phyloP scores from a whole-genome alignment of 805 yeast genomes.

The Sporopachydermia quercuum region DNA sequence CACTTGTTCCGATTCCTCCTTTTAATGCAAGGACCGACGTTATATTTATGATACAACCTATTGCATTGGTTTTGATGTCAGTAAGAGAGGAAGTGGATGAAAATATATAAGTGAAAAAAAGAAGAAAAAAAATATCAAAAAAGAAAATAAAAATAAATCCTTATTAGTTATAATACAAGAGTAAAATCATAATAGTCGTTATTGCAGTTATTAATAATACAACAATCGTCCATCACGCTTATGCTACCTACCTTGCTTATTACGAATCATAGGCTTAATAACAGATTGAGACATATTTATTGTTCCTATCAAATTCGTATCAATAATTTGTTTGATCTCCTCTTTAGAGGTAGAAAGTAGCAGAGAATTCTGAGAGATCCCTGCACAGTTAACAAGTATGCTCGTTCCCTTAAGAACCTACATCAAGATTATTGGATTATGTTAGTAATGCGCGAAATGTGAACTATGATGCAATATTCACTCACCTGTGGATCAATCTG shows the following conservation, averaged over 20 bases:
- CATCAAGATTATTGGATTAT: too few relatives aligned
- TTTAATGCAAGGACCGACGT: constrained; percentile 47
- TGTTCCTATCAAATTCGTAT: constrained; percentile 45
- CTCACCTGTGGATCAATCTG: constrained; percentile 4
- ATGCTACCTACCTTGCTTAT: constrained; percentile 11
- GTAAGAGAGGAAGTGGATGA: too few relatives aligned
- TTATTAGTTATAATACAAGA: background rate
- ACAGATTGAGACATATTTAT: constrained; percentile 42
- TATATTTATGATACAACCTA: constrained; percentile 37
- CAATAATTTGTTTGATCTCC: constrained; percentile 31
- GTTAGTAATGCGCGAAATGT: too few relatives aligned
- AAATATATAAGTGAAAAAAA: too few relatives aligned
- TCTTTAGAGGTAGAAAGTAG: constrained; percentile 26
- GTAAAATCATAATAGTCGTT: background rate
- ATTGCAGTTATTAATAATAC: constrained; percentile 2
- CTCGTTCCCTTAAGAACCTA: constrained; percentile 9
- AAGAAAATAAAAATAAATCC: background rate
- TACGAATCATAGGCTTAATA: constrained; percentile 33
- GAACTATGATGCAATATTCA: too few relatives aligned
- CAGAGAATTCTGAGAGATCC: constrained; percentile 43
- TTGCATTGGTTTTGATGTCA: too few relatives aligned
- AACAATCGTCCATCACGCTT: too few relatives aligned
- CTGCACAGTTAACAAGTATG: constrained; percentile 31
- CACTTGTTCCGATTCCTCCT: constrained; percentile 40
- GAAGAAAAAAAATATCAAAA: too few relatives aligned